Conservation (phyloP, 306 rosid species). For the Vigna angularis region DNA sequence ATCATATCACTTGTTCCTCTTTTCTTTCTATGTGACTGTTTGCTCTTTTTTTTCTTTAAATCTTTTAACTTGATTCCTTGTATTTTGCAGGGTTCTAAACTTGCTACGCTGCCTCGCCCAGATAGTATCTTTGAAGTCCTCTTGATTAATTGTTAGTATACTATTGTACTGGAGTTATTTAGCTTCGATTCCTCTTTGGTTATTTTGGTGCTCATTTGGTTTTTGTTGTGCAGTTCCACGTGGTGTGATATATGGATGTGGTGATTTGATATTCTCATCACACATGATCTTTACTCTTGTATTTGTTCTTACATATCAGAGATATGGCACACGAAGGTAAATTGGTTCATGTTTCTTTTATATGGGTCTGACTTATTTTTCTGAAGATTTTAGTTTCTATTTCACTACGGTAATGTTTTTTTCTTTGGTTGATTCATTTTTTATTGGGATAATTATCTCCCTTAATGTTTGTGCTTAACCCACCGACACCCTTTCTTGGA, state of each 20-base stretch:
- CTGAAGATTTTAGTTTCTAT: constrained; percentile 7
- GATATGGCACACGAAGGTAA: constrained; percentile 84
- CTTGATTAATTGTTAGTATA: constrained; percentile 74
- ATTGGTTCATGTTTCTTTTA: constrained; percentile 27
- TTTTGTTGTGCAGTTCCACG: constrained; percentile 77
- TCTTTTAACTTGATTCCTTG: neutral
- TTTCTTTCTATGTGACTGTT: neutral
- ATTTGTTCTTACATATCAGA: constrained; percentile 80
- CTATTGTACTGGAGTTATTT: constrained; percentile 32
- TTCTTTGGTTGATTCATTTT: constrained; percentile 5
- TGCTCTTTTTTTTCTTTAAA: neutral
- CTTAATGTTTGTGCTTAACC: no score
- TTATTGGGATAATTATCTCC: neutral
- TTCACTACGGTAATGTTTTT: neutral
- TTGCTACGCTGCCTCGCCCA: constrained; percentile 88
- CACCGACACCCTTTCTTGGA: neutral
- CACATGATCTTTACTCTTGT: constrained; percentile 97
- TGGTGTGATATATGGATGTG: constrained; percentile 92
- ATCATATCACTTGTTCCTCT: constrained; percentile 3
- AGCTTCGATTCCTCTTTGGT: neutral
- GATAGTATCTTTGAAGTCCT: constrained; percentile 72
- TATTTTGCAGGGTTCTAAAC: constrained; percentile 78
- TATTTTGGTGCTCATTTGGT: constrained; percentile 38
- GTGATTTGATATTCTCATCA: constrained; percentile 97
- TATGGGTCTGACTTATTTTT: constrained; percentile 62